phyloP scores from a whole-genome alignment of 2,329 filamentous ascomycete genomes.

The Trichoderma breve region DNA sequence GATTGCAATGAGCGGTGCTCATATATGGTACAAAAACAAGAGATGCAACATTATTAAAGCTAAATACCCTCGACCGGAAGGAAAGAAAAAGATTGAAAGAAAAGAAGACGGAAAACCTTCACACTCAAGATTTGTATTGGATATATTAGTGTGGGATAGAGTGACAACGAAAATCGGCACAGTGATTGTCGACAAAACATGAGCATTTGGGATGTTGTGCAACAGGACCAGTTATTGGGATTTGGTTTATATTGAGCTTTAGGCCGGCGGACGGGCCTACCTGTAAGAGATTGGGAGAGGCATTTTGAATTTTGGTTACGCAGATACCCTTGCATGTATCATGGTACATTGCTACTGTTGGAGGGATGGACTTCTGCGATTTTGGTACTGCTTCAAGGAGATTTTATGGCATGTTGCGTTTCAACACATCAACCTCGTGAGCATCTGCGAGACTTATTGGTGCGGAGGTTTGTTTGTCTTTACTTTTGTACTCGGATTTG shows the following conservation, averaged over 20 bases:
- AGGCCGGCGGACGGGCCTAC: neutral
- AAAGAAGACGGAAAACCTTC: neutral
- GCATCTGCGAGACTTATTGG: neutral
- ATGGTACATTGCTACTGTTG: neutral
- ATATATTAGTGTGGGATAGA: neutral
- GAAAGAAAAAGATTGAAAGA: neutral
- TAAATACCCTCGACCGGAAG: neutral
- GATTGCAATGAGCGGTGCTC: neutral
- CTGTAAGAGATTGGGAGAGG: neutral
- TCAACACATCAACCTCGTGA: neutral
- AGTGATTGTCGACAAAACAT: neutral
- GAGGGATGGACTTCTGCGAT: constrained; percentile 5
- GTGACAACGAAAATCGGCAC: neutral
- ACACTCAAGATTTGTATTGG: neutral
- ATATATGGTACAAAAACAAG: neutral
- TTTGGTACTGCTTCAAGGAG: neutral
- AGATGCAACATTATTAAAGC: neutral
- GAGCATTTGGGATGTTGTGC: neutral
- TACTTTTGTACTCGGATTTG: neutral
- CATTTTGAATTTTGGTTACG: neutral
- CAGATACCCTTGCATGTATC: neutral
- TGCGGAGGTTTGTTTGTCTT: neutral
- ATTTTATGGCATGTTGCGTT: neutral
- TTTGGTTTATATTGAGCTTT: neutral
- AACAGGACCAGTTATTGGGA: neutral